Percentiles rank a stretch among this genome's conserved stretches.
Evolutionary conservation across 192 early-diverging fungal genomes (phyloP).

Genomic region (Backusella luteola): DNA sequence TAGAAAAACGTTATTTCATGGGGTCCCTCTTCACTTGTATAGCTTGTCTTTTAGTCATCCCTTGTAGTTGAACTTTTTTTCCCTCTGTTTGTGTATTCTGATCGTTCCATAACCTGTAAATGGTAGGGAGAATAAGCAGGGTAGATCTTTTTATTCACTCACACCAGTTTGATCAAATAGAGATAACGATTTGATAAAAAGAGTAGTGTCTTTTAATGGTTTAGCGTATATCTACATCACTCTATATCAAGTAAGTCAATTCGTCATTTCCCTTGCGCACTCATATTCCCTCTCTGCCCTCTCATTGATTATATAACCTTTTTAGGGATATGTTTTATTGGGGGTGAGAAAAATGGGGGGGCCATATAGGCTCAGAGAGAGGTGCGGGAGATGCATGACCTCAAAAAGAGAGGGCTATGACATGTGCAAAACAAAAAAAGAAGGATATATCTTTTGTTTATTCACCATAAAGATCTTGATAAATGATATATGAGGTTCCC

Average conservation of each 20-base stretch:
- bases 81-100: no score
- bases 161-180: slow-evolving; percentile 5
- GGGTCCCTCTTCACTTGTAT: background rate
- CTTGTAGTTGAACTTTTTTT: background rate
- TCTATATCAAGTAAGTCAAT: slow-evolving; percentile 1
- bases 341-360: no score
- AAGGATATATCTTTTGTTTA: background rate
- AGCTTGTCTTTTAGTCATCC: background rate
- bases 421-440: background rate
- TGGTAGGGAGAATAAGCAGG: background rate
- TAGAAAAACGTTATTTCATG: slow-evolving; percentile 1
- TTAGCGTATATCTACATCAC: background rate
- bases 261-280: background rate
- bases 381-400: background rate
- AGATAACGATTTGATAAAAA: slow-evolving; percentile 9
- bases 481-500: no score
- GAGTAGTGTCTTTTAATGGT: background rate
- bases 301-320: background rate
- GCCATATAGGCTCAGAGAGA: background rate
- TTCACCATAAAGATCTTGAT: no score
- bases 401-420: background rate
- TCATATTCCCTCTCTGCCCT: background rate
- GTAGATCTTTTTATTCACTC: background rate
- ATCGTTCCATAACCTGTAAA: background rate
- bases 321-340: background rate